Evolutionary conservation across 208 protist genomes (phyloP).

Genomic region (Wallacemonas sp.): DNA sequence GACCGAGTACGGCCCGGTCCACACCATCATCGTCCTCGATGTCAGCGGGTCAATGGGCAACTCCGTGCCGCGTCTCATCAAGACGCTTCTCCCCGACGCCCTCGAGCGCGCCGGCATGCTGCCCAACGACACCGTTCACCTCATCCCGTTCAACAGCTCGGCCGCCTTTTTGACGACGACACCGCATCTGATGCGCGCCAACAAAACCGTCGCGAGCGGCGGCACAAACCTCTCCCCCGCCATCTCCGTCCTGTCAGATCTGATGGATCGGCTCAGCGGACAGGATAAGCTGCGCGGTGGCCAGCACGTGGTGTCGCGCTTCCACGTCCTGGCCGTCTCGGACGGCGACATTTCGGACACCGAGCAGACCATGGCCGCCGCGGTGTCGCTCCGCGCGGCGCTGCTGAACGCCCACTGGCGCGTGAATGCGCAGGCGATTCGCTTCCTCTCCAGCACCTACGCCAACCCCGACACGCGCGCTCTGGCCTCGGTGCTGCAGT

Average conservation of each 20-base stretch:
- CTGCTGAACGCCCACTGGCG: background rate
- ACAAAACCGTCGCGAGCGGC: background rate
- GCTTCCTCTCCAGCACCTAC: background rate
- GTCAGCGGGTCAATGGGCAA: conserved; percentile 6
- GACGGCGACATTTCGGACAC: conserved; percentile 1
- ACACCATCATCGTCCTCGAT: conserved; percentile 5
- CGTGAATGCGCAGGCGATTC: conserved; percentile 7
- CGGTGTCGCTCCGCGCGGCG: background rate
- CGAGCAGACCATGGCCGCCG: background rate
- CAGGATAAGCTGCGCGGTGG: background rate
- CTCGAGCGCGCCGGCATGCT: background rate
- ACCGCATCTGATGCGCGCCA: background rate
- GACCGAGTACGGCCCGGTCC: background rate
- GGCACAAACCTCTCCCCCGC: background rate
- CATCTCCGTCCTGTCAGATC: background rate
- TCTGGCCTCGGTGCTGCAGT: conserved; percentile 2
- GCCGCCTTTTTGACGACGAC: background rate
- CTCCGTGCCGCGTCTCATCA: background rate
- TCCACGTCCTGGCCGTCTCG: background rate
- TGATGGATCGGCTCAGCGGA: background rate
- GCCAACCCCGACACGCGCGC: conserved; percentile 1
- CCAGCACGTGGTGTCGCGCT: background rate
- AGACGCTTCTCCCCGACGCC: background rate
- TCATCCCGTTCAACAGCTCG: background rate
- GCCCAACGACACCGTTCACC: background rate